A percentile compares a stretch with the other conserved stretches of the same genome.
phyloP scores from a whole-genome alignment of 2,329 filamentous ascomycete genomes.

The Myriosclerotinia curreyana region DNA sequence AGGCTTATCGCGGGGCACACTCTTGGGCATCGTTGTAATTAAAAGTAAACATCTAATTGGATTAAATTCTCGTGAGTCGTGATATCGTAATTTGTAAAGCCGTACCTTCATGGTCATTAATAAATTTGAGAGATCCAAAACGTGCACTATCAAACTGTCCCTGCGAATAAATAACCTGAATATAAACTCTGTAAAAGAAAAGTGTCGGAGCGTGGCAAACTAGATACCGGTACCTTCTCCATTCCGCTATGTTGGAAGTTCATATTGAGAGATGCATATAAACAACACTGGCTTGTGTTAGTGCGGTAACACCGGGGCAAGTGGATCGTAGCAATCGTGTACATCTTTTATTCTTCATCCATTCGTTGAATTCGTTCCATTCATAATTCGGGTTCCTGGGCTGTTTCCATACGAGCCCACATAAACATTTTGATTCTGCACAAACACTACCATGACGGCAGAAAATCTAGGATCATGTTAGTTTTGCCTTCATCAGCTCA shows the following conservation, averaged over 20 bases:
- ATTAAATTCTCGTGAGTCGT: not conserved
- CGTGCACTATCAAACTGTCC: not conserved
- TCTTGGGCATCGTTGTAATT: not conserved
- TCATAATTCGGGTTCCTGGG: not conserved
- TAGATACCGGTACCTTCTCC: too few species aligned
- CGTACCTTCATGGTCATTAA: not conserved
- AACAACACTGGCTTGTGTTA: not conserved
- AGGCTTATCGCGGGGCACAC: not conserved
- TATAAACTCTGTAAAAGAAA: not conserved
- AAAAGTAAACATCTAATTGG: too few species aligned
- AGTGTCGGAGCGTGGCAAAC: too few species aligned
- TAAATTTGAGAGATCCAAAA: not conserved
- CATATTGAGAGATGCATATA: not conserved
- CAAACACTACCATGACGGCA: slow-evolving; percentile 30
- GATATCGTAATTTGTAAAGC: not conserved
- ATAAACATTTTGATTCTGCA: slow-evolving; percentile 27
- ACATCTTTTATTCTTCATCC: not conserved
- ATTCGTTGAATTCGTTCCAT: not conserved
- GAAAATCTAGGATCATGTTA: slow-evolving; percentile 25
- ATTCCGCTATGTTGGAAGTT: not conserved
- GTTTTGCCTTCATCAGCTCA: not conserved
- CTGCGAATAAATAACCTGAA: not conserved
- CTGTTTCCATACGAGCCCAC: not conserved
- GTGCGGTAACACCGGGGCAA: too few species aligned
- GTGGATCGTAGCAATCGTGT: not conserved